These are phyloP conservation scores for Kodamaea fungicola DNA, from an alignment of 1,139 yeast genomes.

Conservation along the genomic window DNA sequence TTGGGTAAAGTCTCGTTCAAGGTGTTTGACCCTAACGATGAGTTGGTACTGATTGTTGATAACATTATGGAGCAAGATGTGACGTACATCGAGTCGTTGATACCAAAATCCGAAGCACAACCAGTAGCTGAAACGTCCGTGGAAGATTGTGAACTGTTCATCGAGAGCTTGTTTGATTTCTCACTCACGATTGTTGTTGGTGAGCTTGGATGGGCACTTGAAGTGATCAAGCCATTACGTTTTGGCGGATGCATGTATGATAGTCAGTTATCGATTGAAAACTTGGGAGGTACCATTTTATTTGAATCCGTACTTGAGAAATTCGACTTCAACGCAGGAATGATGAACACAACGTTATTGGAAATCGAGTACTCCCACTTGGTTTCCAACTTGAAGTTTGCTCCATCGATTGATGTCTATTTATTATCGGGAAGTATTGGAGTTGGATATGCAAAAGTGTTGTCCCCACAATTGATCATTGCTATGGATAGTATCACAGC, in stretches of 20 bases:
- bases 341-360: slow-evolving; percentile 15
- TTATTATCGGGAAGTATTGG: slow-evolving; percentile 19
- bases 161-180: slow-evolving; percentile 12
- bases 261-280: slow-evolving; percentile 14
- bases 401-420: slow-evolving; percentile 12
- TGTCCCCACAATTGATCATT: slow-evolving; percentile 26
- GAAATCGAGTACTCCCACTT: slow-evolving; percentile 33
- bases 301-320: slow-evolving; percentile 22
- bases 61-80: slow-evolving; percentile 19
- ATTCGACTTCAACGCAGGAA: slow-evolving; percentile 13
- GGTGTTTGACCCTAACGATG: slow-evolving; percentile 13
- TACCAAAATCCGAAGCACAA: background rate
- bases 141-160: background rate
- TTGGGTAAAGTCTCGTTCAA: slow-evolving; percentile 12
- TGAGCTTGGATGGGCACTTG: slow-evolving; percentile 12
- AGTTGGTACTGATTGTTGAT: slow-evolving; percentile 7
- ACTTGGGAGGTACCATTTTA: slow-evolving; percentile 14
- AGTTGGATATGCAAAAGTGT: slow-evolving; percentile 34
- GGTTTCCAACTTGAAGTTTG: slow-evolving; percentile 17
- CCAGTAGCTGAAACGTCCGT: background rate
- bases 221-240: slow-evolving; percentile 14
- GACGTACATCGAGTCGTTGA: slow-evolving; percentile 13
- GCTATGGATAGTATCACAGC: slow-evolving; percentile 18
- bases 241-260: slow-evolving; percentile 16
- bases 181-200: slow-evolving; percentile 13